Conservation (phyloP, 495 filamentous ascomycete species). For the Xylaria castorea region DNA sequence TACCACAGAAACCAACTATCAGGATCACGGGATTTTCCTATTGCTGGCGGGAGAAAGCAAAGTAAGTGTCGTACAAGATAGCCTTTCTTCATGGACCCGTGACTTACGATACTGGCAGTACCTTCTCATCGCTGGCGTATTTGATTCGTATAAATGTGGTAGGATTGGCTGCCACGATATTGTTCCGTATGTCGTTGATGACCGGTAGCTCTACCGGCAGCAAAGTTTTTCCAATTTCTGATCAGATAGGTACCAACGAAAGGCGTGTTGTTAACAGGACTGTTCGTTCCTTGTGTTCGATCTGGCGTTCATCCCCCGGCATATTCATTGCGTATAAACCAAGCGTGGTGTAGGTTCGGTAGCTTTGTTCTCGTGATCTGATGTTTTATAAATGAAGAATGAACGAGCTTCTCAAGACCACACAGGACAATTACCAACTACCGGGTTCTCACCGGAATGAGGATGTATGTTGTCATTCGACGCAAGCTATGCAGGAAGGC, state of each 20-base stretch:
- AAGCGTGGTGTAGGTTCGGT: constrained; percentile 14
- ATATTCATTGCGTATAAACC: constrained; percentile 4
- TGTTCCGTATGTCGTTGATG: constrained; percentile 3
- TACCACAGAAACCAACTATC: constrained; percentile 12
- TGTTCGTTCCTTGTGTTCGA: not conserved
- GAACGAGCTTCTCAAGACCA: constrained; percentile 2
- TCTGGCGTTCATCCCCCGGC: constrained; percentile 7
- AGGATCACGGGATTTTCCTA: constrained; percentile 16
- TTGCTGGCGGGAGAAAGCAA: constrained; percentile 8
- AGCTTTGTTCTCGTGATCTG: constrained; percentile 2
- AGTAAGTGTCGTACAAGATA: constrained; percentile 2
- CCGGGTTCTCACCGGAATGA: constrained; percentile 20
- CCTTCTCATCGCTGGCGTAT: not conserved
- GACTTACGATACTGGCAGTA: not conserved
- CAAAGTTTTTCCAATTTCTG: not conserved
- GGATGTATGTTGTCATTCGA: constrained; percentile 9
- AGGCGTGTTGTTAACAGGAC: not conserved
- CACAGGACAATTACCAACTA: constrained; percentile 11
- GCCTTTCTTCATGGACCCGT: not conserved
- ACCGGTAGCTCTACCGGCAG: not conserved
- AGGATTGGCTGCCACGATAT: constrained; percentile 20
- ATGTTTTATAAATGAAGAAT: constrained; percentile 14
- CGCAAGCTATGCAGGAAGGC: constrained; percentile 15
- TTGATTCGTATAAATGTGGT: constrained; percentile 4
- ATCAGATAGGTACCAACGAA: not conserved